A percentile compares a stretch with the other conserved stretches of the same genome.
Evolutionary conservation across 345 rosid genomes (phyloP).

Genomic region (Salix purpurea): DNA sequence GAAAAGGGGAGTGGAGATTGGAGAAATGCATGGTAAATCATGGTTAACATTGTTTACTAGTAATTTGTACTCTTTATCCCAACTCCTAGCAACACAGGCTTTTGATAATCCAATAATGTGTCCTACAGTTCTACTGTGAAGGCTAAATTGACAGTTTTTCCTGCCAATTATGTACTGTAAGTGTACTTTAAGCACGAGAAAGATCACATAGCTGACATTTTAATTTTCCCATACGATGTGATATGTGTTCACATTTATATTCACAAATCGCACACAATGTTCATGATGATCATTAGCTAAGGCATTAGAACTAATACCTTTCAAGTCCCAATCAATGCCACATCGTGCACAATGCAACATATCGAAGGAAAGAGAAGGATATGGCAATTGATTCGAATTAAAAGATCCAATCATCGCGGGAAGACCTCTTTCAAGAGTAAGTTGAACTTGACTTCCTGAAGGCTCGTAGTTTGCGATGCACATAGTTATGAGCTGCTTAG

Average conservation of each 20-base stretch:
- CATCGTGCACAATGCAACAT: slow-evolving; percentile 97
- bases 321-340: slow-evolving; percentile 90
- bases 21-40: neutral
- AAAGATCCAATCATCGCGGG: slow-evolving; percentile 96
- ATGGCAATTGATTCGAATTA: slow-evolving; percentile 74
- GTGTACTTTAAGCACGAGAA: neutral
- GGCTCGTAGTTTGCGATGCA: slow-evolving; percentile 94
- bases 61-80: neutral
- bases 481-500: slow-evolving; percentile 78
- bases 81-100: neutral
- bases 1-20: neutral
- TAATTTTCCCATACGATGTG: neutral
- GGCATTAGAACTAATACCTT: slow-evolving; percentile 48
- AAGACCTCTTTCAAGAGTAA: slow-evolving; percentile 95
- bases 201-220: neutral
- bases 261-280: neutral
- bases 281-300: neutral
- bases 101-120: neutral
- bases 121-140: neutral
- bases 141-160: neutral
- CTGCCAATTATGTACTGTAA: neutral
- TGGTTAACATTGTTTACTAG: neutral
- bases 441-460: slow-evolving; percentile 96
- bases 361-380: slow-evolving; percentile 95
- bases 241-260: neutral